Conservation (phyloP, 768 basidiomycete species). For the Clitopilus passeckerianus region DNA sequence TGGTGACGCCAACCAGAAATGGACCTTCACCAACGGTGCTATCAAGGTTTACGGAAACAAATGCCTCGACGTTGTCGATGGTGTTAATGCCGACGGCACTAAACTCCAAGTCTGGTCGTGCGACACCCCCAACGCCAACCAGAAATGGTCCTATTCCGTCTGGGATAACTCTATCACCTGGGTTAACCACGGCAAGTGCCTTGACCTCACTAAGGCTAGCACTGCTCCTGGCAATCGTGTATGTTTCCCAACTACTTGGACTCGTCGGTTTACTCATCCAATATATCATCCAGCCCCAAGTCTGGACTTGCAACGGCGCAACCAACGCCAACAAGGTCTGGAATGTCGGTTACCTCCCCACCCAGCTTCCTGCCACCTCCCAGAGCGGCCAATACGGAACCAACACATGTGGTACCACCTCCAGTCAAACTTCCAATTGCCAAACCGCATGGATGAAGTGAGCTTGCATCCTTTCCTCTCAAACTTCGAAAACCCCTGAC, state of each 20-base stretch:
- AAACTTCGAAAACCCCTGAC: constrained; percentile 1
- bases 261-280: no score
- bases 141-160: constrained; percentile 42
- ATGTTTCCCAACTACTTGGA: constrained; percentile 7
- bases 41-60: constrained; percentile 42
- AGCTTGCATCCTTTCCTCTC: constrained; percentile 15
- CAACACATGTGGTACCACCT: constrained; percentile 60
- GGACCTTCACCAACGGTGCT: constrained; percentile 37
- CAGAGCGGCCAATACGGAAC: constrained; percentile 61
- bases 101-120: constrained; percentile 53
- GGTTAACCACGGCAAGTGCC: constrained; percentile 44
- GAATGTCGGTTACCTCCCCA: constrained; percentile 43
- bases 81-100: constrained; percentile 35
- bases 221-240: constrained; percentile 37
- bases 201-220: constrained; percentile 41
- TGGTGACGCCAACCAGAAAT: constrained; percentile 39
- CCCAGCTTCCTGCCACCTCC: constrained; percentile 39
- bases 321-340: constrained; percentile 45
- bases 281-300: constrained; percentile 31
- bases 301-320: constrained; percentile 33
- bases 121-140: constrained; percentile 31
- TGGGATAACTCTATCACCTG: constrained; percentile 36
- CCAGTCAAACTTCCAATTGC: constrained; percentile 56
- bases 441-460: constrained; percentile 68
- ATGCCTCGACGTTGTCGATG: constrained; percentile 42